Evolutionary conservation across 2,329 filamentous ascomycete genomes (phyloP), one percentile per base, ranked within the genome.

Genomic region (Ophiostoma montium): DNA sequence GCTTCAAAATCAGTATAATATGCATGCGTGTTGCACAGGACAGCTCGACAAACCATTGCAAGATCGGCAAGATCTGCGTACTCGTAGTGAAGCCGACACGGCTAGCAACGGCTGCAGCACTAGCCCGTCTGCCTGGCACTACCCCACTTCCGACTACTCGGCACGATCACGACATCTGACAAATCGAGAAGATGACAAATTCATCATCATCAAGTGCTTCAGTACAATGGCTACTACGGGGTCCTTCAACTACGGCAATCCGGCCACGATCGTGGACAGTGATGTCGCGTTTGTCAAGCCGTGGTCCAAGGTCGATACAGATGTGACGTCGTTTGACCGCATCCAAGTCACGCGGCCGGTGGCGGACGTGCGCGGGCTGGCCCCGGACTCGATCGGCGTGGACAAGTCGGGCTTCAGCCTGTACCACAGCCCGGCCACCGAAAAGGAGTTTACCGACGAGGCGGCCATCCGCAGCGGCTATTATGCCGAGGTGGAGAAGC

Each of bases 291-390:
- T 42, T 18, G 63, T 62, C 48, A 78, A 78, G 58, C 74, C 78
- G 1, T 84, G 79, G 79, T 60, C 65, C 56, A 84, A 84, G 57
- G 80, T 84, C 35, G 80, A 84, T 58, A 71, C 70, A 0, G 71
- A 73, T 38, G 72, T 69, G 15, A 64, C 63, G n/a, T 78, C 74
- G 5, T 82, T 72, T 63, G 61, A 61, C 19, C 63, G 72, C 13
- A 62, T 61, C 32, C 65, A 70, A 32, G 63, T 70, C 53, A 58
- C 65, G 16, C 70, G 71, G 12, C 56, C 67, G 2, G 76, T 82
- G 0, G 58, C 70, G 58, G 70, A 80, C 59, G 62, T 82, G 27
- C 71, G 77, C n/a, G 70, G 69, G 21, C 62, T 51, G 21, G 61
- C 69, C 9, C 76, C 75, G 60, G 68, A 63, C 19, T 61, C 69